Percentiles rank a stretch among this genome's conserved stretches.
These are phyloP conservation scores for Plantago coronopus DNA, from an alignment of 305 asterid species.

Conservation along the genomic window DNA sequence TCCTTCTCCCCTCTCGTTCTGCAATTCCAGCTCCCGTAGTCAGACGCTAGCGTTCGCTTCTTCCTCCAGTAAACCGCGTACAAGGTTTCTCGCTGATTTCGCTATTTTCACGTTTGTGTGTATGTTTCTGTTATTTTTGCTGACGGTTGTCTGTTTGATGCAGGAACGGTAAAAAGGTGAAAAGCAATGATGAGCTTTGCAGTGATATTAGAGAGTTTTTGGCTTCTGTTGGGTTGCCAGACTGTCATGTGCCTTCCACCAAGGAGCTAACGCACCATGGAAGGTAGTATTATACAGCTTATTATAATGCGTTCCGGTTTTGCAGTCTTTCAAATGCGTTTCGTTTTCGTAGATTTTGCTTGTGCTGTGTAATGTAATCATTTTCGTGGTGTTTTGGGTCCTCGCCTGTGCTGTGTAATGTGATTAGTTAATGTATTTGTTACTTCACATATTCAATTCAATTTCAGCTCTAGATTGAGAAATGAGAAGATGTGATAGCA, in stretches of 20 bases:
- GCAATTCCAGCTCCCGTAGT: slow-evolving; percentile 21
- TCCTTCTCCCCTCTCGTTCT: slow-evolving; percentile 23
- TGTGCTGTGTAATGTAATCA: too few relatives aligned
- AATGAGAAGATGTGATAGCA: too few relatives aligned
- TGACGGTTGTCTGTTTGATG: slow-evolving; percentile 18
- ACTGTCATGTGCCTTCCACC: slow-evolving; percentile 64
- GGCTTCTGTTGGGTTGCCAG: slow-evolving; percentile 63
- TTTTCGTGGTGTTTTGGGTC: too few relatives aligned
- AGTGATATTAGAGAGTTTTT: slow-evolving; percentile 61
- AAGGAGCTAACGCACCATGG: slow-evolving; percentile 73
- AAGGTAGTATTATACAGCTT: too few relatives aligned
- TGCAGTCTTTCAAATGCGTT: too few relatives aligned
- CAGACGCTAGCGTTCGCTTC: slow-evolving; percentile 33
- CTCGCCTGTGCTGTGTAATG: too few relatives aligned
- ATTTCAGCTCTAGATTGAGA: too few relatives aligned
- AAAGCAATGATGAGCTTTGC: slow-evolving; percentile 64
- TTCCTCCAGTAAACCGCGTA: slow-evolving; percentile 34
- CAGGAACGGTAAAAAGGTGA: slow-evolving; percentile 50
- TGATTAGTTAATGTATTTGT: too few relatives aligned
- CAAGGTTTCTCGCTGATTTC: slow-evolving; percentile 36
- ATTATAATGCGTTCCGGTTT: too few relatives aligned
- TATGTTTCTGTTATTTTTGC: slow-evolving; percentile 3
- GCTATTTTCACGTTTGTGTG: not conserved
- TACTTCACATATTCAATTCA: too few relatives aligned
- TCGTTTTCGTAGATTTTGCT: too few relatives aligned